Conservation (phyloP, 2,329 filamentous ascomycete species). For the Nothopassalora personata region DNA sequence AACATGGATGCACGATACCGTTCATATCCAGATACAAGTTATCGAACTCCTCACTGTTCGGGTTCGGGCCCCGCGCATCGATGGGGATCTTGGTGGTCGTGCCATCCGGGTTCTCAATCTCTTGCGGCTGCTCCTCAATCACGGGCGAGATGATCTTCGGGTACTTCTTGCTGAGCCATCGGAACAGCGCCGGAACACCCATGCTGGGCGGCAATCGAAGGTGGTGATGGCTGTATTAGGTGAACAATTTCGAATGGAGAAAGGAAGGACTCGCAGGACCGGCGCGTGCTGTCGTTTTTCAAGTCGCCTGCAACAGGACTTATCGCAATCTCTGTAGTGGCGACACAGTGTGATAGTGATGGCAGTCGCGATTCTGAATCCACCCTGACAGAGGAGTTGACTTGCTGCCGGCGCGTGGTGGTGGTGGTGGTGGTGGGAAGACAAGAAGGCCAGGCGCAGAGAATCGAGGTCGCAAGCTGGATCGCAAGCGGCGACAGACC, state of each 20-base stretch:
- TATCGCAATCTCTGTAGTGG: background rate
- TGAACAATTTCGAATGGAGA: background rate
- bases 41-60: slow-evolving; percentile 96
- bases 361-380: background rate
- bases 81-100: slow-evolving; percentile 71
- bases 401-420: slow-evolving; percentile 7
- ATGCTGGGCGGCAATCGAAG: slow-evolving; percentile 46
- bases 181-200: slow-evolving; percentile 92
- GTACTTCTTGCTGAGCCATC: slow-evolving; percentile 95
- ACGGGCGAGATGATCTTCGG: slow-evolving; percentile 95
- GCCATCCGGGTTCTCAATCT: slow-evolving; percentile 77
- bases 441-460: background rate
- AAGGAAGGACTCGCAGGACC: background rate
- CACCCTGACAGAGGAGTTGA: slow-evolving; percentile 6
- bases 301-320: background rate
- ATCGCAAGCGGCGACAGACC: background rate
- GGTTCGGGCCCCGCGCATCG: slow-evolving; percentile 78
- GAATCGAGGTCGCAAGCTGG: background rate
- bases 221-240: background rate
- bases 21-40: slow-evolving; percentile 99
- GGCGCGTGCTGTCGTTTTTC: background rate
- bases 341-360: background rate
- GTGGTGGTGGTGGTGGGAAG: background rate
- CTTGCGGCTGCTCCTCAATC: slow-evolving; percentile 74
- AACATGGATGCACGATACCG: slow-evolving; percentile 97